Percentiles rank a stretch among this genome's conserved stretches.
Evolutionary conservation across 345 rosid genomes (phyloP).

Genomic region (Turnera subulata): DNA sequence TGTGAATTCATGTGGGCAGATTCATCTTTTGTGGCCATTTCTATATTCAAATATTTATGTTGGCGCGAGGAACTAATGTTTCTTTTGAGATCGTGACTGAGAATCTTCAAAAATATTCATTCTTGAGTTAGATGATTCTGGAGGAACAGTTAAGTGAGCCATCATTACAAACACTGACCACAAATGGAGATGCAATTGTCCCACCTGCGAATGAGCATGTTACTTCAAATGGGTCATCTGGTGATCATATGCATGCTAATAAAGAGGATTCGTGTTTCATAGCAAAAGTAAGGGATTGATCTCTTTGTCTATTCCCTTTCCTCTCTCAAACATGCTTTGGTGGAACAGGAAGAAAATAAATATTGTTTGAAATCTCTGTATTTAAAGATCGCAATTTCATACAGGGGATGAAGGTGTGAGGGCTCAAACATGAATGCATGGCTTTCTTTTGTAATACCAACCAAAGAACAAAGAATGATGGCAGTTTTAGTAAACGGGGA

Average conservation of each 20-base stretch:
- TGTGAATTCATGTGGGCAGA: background rate
- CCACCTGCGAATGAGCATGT: slow-evolving; percentile 21
- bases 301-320: slow-evolving; percentile 11
- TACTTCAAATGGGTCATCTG: slow-evolving; percentile 30
- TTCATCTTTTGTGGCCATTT: background rate
- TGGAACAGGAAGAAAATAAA: background rate
- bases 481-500: background rate
- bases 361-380: background rate
- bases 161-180: slow-evolving; percentile 22
- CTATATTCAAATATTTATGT: background rate
- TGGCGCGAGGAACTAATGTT: too few species aligned
- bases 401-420: too few species aligned
- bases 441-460: too few species aligned
- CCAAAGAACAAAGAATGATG: too few species aligned
- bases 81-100: too few species aligned
- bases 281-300: slow-evolving; percentile 41
- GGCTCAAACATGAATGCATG: too few species aligned
- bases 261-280: slow-evolving; percentile 33
- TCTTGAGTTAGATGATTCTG: slow-evolving; percentile 40
- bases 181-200: slow-evolving; percentile 22
- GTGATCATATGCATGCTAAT: slow-evolving; percentile 18
- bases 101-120: slow-evolving; percentile 2
- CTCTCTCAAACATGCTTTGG: background rate
- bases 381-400: slow-evolving; percentile 1
- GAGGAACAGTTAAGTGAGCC: slow-evolving; percentile 48